Evolutionary conservation across 2,329 filamentous ascomycete species (phyloP), one percentile per base, ranked within the genome.

Genomic region (Rugonectria rugulosa): DNA sequence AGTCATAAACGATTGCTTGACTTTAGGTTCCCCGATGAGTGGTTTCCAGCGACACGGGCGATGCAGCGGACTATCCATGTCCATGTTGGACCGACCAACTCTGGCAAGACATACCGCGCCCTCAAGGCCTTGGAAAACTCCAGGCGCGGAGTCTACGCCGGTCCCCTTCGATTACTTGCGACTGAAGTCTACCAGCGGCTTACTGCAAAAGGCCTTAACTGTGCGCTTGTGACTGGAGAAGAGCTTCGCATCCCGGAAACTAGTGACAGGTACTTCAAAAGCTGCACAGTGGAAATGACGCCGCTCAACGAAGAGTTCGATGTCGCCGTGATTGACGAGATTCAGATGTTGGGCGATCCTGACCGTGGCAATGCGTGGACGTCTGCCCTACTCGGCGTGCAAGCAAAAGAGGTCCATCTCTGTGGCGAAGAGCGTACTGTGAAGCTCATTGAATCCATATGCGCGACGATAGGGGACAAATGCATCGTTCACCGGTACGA

Each of bases 71-170:
- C 86, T 0, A 83, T 99, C 34, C 92, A 98, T 76, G 79, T 99
- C 17, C 95, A 99, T 67, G 92, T 99, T 44, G 95, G 95, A 0
- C 95, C 95, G 2, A 99, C 95, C 2, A 99, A 99, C 73, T 98
- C 95, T 1, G 95, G 95, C 53, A 99, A 99, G 79, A 99, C 96
- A 0, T 99, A 98, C 70, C 89, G 92, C 70, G 96, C 95, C 1
- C 77, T 99, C 60, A 88, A 96, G 74, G 87, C 89, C 11, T 81
- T 99, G 10, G 91, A 97, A 71, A 80, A 85, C 44, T 88, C 89
- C 3, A 81, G 87, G 24, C 82, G 80, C 8, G 95, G 95, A 32
- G 87, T 97, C 44, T 99, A 98, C 71, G 92, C 94, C 4, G 95
- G 96, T 0, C 95, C 95, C 0, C 77, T 99, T 38, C 85, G 95